Conservation (phyloP, 2,329 filamentous ascomycete species). For the Calonectria crousiana region DNA sequence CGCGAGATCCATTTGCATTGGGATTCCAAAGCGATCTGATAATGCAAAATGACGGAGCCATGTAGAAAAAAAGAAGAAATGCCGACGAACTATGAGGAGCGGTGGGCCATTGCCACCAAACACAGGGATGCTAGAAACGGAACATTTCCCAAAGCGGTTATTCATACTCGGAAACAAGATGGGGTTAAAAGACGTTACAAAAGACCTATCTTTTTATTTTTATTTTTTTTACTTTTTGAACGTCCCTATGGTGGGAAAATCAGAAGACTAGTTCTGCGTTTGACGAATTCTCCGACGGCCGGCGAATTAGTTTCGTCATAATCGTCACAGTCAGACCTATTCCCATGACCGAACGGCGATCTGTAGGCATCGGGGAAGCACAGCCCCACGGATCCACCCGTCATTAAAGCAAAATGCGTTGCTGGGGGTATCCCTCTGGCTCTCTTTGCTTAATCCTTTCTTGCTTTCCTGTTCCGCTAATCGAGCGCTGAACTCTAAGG, state of each 20-base stretch:
- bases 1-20: not conserved
- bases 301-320: not conserved
- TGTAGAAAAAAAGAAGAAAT: not conserved
- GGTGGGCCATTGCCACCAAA: not conserved
- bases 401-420: not conserved
- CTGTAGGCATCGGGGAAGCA: not conserved
- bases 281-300: not conserved
- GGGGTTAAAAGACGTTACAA: not conserved
- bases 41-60: not conserved
- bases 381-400: conserved; percentile 9
- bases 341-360: not conserved
- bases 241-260: not conserved
- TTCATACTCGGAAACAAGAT: not conserved
- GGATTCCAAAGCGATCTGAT: not conserved
- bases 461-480: not conserved
- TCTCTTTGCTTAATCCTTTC: not conserved
- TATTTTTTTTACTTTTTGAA: no score
- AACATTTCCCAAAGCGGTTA: not conserved
- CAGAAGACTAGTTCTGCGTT: not conserved
- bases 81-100: not conserved
- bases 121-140: not conserved
- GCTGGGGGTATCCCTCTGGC: not conserved
- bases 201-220: not conserved
- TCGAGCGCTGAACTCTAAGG: not conserved
- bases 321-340: not conserved